A percentile compares a stretch with the other conserved stretches of the same genome.
These are phyloP conservation scores for Hansenula anomala DNA, from an alignment of 1,139 yeast species.

Conservation along the genomic window DNA sequence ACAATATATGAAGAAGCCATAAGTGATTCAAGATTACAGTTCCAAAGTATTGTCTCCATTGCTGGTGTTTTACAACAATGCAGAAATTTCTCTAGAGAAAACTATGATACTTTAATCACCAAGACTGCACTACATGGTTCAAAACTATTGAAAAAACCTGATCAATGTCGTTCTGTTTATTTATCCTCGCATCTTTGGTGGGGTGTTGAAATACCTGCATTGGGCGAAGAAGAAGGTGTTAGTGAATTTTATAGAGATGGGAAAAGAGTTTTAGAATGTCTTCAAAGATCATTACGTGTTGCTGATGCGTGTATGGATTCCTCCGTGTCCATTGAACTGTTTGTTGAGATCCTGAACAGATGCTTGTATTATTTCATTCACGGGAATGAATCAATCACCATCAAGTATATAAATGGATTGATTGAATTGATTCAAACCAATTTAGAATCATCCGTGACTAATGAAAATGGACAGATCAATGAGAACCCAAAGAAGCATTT, in stretches of 20 bases:
- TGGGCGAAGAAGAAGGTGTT: constrained; percentile 44
- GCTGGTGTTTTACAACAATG: constrained; percentile 60
- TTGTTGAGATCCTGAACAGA: constrained; percentile 83
- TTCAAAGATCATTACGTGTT: constrained; percentile 73
- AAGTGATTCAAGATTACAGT: constrained; percentile 57
- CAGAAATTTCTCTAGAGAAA: constrained; percentile 44
- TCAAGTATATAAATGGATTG: constrained; percentile 76
- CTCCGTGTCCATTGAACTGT: constrained; percentile 70
- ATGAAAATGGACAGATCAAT: constrained; percentile 33
- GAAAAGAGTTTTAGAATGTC: constrained; percentile 60
- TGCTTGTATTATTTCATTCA: constrained; percentile 82
- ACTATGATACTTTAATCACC: constrained; percentile 75
- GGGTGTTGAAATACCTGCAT: constrained; percentile 61
- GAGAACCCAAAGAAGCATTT: constrained; percentile 44
- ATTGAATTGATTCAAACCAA: constrained; percentile 81
- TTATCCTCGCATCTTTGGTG: constrained; percentile 92
- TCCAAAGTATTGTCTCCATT: constrained; percentile 45
- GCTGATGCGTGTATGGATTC: constrained; percentile 94
- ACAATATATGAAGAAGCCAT: constrained; percentile 81
- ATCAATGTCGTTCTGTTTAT: constrained; percentile 89
- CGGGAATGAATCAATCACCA: constrained; percentile 68
- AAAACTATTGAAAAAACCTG: constrained; percentile 83
- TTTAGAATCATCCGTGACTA: constrained; percentile 50
- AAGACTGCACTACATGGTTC: constrained; percentile 87
- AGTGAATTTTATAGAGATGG: constrained; percentile 45